Evolutionary conservation across 2,329 filamentous ascomycete genomes (phyloP).

Genomic region (Phyllosticta paracitricarpa): DNA sequence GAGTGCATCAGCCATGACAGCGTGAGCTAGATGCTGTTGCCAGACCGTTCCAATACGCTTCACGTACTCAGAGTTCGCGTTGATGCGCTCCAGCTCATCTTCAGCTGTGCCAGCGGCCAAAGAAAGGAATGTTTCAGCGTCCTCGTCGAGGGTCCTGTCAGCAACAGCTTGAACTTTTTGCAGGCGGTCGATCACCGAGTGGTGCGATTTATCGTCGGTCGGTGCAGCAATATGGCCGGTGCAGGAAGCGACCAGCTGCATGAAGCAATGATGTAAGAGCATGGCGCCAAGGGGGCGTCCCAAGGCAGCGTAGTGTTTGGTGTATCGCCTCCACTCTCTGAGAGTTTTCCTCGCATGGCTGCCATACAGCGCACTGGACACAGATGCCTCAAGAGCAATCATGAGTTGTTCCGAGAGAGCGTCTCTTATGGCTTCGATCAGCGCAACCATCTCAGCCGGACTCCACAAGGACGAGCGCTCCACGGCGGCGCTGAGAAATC

Average conservation of each 20-base stretch:
- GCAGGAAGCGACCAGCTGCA: constrained; percentile 69
- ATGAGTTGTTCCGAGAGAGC: constrained; percentile 79
- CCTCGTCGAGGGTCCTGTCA: constrained; percentile 14
- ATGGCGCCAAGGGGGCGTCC: constrained; percentile 82
- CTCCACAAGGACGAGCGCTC: constrained; percentile 74
- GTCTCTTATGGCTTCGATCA: constrained; percentile 61
- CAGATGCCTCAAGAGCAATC: constrained; percentile 75
- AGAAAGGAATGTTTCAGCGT: constrained; percentile 33
- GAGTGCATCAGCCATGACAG: constrained; percentile 73
- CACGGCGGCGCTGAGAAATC: constrained; percentile 77
- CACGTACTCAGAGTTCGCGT: constrained; percentile 83
- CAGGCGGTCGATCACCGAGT: constrained; percentile 64
- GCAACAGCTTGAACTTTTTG: constrained; percentile 15
- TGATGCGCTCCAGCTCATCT: constrained; percentile 76
- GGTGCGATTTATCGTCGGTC: constrained; percentile 46
- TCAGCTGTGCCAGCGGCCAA: constrained; percentile 61
- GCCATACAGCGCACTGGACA: constrained; percentile 81
- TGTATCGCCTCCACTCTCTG: constrained; percentile 79
- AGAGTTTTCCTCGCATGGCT: constrained; percentile 54
- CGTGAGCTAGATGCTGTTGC: constrained; percentile 77
- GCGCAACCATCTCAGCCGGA: constrained; percentile 57
- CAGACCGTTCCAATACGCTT: constrained; percentile 67
- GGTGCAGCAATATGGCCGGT: constrained; percentile 64
- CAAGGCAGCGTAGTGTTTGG: constrained; percentile 69
- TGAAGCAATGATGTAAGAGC: constrained; percentile 80